These are phyloP conservation scores for Acanthamoeba polyphaga DNA, from an alignment of 208 protist species.

Conservation along the genomic window DNA sequence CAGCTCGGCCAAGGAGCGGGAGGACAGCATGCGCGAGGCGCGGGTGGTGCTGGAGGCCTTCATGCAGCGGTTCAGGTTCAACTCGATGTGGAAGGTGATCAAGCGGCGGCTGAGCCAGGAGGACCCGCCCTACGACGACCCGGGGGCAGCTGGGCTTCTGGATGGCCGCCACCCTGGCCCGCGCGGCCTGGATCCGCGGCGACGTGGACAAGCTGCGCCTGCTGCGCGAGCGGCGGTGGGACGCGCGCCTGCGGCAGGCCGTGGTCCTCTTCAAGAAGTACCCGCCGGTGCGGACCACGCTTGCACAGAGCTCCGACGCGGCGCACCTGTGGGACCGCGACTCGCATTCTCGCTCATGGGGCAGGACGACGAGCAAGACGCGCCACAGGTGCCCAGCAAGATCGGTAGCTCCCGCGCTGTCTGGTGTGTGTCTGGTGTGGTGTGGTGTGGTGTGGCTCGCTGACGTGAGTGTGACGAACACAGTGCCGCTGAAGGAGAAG, in stretches of 20 bases:
- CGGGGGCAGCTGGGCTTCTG: slow-evolving; percentile 6
- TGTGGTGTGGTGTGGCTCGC: neutral
- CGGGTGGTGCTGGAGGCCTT: neutral
- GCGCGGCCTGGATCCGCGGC: neutral
- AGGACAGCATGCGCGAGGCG: slow-evolving; percentile 14
- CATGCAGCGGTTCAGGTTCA: slow-evolving; percentile 9
- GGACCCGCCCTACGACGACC: neutral
- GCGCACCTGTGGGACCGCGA: slow-evolving; percentile 29
- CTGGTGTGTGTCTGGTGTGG: neutral
- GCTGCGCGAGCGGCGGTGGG: slow-evolving; percentile 16
- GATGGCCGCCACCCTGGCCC: slow-evolving; percentile 50
- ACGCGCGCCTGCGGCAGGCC: neutral
- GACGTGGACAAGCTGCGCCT: slow-evolving; percentile 16
- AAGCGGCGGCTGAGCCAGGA: slow-evolving; percentile 50
- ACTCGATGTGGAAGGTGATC: slow-evolving; percentile 68
- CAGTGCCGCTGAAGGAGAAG: slow-evolving; percentile 52
- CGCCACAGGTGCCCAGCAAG: neutral
- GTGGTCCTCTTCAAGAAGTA: slow-evolving; percentile 34
- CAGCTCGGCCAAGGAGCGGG: neutral
- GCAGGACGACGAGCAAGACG: neutral
- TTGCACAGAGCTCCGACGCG: slow-evolving; percentile 14
- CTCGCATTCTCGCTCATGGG: neutral
- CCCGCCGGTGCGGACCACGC: slow-evolving; percentile 6
- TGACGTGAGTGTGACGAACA: neutral
- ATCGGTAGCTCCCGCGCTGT: neutral